Percentiles rank a stretch among this genome's conserved stretches.
phyloP scores from a whole-genome alignment of 179 eudicot genomes.

The Drosera spatulata region DNA sequence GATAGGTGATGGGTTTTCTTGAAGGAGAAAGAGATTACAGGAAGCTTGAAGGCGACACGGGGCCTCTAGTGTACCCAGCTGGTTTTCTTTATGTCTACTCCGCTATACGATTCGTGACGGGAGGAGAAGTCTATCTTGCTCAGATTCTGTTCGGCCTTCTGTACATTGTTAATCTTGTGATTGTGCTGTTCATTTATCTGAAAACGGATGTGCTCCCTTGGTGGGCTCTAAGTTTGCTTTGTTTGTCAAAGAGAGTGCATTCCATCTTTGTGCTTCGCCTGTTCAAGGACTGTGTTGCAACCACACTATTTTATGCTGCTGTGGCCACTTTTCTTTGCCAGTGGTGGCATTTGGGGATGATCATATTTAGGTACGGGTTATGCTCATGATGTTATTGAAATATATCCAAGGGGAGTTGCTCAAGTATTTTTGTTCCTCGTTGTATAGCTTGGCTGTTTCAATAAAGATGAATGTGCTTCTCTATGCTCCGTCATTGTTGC shows the following conservation, averaged over 20 bases:
- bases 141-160: constrained; percentile 81
- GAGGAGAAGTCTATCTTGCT: constrained; percentile 70
- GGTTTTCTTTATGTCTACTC: constrained; percentile 95
- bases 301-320: constrained; percentile 74
- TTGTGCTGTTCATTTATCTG: constrained; percentile 62
- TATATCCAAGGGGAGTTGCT: constrained; percentile 2
- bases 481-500: constrained; percentile 80
- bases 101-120: constrained; percentile 65
- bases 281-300: constrained; percentile 92
- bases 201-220: constrained; percentile 93
- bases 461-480: constrained; percentile 98
- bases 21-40: constrained; percentile 84
- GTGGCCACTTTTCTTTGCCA: constrained; percentile 57
- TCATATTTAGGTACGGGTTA: constrained; percentile 65
- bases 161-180: constrained; percentile 76
- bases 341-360: constrained; percentile 70
- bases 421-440: constrained; percentile 10
- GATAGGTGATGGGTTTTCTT: constrained; percentile 70
- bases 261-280: constrained; percentile 91
- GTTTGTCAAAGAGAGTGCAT: constrained; percentile 82
- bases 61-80: constrained; percentile 95
- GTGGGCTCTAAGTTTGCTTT: constrained; percentile 94
- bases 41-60: constrained; percentile 87
- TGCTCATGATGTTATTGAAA: neutral
- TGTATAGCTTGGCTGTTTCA: constrained; percentile 82